These are phyloP conservation scores for Erythrobasidium hasegawianum DNA, from an alignment of 1,284 basidiomycete genomes.

Conservation along the genomic window DNA sequence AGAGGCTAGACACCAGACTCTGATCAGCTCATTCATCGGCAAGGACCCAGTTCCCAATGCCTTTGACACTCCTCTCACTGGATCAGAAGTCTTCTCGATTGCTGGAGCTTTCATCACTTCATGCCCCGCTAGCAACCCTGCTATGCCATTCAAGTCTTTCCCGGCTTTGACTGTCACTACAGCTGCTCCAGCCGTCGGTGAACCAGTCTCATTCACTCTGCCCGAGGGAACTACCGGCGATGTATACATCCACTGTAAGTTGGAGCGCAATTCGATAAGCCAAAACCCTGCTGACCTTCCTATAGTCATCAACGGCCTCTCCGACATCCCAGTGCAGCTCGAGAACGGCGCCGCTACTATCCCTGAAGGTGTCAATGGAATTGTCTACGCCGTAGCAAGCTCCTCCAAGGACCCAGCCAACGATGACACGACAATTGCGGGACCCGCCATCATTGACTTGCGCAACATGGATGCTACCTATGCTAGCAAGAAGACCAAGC, in stretches of 20 bases:
- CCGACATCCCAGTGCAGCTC: background rate
- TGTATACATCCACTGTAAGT: constrained; percentile 4
- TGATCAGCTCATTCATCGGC: background rate
- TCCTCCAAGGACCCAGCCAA: background rate
- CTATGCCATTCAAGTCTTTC: constrained; percentile 45
- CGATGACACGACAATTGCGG: constrained; percentile 2
- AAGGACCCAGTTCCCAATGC: constrained; percentile 29
- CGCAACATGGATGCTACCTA: background rate
- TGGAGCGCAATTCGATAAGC: background rate
- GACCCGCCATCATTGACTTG: background rate
- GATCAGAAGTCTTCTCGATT: constrained; percentile 50
- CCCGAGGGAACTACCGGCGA: background rate
- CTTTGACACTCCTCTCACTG: constrained; percentile 55
- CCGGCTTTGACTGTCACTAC: constrained; percentile 37
- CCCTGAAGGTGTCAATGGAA: background rate
- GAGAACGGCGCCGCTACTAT: background rate
- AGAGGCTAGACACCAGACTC: constrained; percentile 52
- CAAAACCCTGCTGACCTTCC: background rate
- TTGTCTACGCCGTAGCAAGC: background rate
- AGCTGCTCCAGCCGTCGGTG: constrained; percentile 6
- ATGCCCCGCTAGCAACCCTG: constrained; percentile 56
- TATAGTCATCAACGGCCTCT: constrained; percentile 1
- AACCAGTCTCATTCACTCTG: constrained; percentile 30
- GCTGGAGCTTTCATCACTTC: constrained; percentile 50
- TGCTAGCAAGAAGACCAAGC: background rate